Base-by-base conservation (phyloP, 2,329 filamentous ascomycete species). In the Ascochyta viciae-villosae region DNA sequence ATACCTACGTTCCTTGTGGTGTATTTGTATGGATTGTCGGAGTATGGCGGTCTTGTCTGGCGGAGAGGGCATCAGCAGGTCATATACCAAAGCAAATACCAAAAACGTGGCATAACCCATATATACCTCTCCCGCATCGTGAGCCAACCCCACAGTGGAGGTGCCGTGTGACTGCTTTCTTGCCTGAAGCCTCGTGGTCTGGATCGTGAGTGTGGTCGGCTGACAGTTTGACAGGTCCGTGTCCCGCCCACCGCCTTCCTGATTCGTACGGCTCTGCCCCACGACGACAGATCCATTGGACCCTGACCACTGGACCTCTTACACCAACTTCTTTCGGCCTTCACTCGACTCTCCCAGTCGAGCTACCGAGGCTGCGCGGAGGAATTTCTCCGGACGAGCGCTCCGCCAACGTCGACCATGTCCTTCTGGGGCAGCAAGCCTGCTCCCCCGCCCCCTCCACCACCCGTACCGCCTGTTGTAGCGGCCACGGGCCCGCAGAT, bases 361-460 rank as follows among this genome's bases (percentile, higher is more conserved):
- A 48, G 33, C 27, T 22, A 52, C 41, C 22, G 44, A 44, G 33
- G 24, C 5, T 45, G 27, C 38, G 54, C 38, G 48, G 47, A 50
- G 47, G 27, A 50, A 26, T 19, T 16, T n/a, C 34, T 16, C 54
- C 54, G 49, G 26, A 57, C 46, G 13, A 45, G 31, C 34, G 38
- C 33, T 37, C 39, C 46, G 45, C 43, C 48, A 46, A 22, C 26
- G 9, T 48, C 42, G 26, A 47, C 33, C 33, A 64, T 64, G 60
- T 66, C 58, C n/a, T 69, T 66, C 55, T 68, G 58, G 52, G 61
- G 67, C 49, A 61, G 65, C 39, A 65, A 64, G 40, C 57, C 63
- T 43, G 56, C 61, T 41, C 54, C 62, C 49, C 85, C 89, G 19
- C 84, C 89, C 16, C 81, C 83, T 39, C 86, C 88, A 44, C 87